phyloP scores from a whole-genome alignment of 1,139 yeast species.

The Debaryomyces subglobosus region DNA sequence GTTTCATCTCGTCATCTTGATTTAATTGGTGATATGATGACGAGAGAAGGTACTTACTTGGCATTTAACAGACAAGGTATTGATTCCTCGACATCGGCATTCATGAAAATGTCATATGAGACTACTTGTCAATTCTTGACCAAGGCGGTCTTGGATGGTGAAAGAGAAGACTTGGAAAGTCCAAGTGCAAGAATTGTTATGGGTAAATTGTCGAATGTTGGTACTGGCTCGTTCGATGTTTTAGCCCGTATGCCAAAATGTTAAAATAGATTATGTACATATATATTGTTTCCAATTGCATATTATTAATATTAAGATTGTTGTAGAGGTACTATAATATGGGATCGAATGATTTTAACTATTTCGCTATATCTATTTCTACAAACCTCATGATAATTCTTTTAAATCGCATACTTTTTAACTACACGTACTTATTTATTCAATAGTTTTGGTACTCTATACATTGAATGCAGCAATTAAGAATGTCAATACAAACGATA shows the following conservation, averaged over 20 bases:
- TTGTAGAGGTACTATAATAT: neutral
- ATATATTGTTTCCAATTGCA: conserved; percentile 8
- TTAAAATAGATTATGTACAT: conserved; percentile 9
- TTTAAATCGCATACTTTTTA: neutral
- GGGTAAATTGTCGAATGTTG: conserved; percentile 90
- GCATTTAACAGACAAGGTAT: conserved; percentile 99
- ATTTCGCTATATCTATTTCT: no score
- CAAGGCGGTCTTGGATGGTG: conserved; percentile 93
- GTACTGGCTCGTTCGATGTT: conserved; percentile 95
- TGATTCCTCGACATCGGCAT: conserved; percentile 91
- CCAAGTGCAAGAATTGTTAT: conserved; percentile 96
- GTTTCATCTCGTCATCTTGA: conserved; percentile 95
- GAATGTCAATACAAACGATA: conserved; percentile 60
- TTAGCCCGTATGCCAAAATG: conserved; percentile 61
- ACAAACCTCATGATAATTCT: neutral
- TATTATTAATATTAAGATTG: conserved; percentile 2
- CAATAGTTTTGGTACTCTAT: conserved; percentile 16
- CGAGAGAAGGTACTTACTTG: conserved; percentile 94
- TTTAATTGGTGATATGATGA: conserved; percentile 98
- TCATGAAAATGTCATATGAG: conserved; percentile 99
- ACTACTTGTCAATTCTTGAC: conserved; percentile 97
- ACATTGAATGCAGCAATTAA: conserved; percentile 67
- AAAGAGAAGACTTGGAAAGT: conserved; percentile 81
- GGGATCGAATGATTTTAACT: neutral
- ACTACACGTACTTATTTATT: neutral